phyloP scores from a whole-genome alignment of 2,329 filamentous ascomycete species.

The Aspergillus chevalieri region DNA sequence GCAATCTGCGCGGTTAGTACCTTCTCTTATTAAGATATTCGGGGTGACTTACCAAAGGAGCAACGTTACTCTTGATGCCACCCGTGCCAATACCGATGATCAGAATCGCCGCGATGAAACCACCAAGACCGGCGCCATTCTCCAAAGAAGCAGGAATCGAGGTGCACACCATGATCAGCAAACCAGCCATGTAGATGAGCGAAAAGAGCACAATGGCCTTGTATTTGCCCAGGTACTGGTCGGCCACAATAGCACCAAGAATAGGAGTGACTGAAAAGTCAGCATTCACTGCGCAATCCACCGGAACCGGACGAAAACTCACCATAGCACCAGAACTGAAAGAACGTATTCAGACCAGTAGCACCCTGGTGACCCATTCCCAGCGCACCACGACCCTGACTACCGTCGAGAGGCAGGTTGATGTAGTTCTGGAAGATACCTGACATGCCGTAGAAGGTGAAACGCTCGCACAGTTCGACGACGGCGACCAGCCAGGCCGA shows the following conservation, averaged over 20 bases:
- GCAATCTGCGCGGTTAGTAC: conserved; percentile 44
- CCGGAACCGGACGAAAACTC: conserved; percentile 6
- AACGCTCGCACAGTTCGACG: conserved; percentile 54
- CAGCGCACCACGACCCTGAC: conserved; percentile 35
- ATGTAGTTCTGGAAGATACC: conserved; percentile 55
- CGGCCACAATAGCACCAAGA: conserved; percentile 53
- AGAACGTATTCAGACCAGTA: conserved; percentile 48
- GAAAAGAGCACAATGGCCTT: conserved; percentile 55
- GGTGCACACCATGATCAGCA: conserved; percentile 50
- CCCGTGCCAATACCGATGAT: conserved; percentile 62
- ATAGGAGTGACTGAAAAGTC: conserved; percentile 46
- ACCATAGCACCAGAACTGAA: conserved; percentile 52
- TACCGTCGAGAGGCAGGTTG: conserved; percentile 35
- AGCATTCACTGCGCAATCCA: background rate
- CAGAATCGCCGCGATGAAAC: conserved; percentile 53
- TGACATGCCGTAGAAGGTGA: conserved; percentile 53
- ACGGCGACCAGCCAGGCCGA: conserved; percentile 53
- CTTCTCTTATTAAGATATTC: background rate
- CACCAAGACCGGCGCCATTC: conserved; percentile 47
- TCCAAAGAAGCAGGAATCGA: conserved; percentile 49
- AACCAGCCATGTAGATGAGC: conserved; percentile 53
- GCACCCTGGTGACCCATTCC: conserved; percentile 41
- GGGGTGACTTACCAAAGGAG: conserved; percentile 33
- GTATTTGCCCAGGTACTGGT: conserved; percentile 57
- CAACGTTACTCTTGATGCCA: conserved; percentile 63